Evolutionary conservation across 129 eudicot species (phyloP).

Genomic region (Sambucus nigra): DNA sequence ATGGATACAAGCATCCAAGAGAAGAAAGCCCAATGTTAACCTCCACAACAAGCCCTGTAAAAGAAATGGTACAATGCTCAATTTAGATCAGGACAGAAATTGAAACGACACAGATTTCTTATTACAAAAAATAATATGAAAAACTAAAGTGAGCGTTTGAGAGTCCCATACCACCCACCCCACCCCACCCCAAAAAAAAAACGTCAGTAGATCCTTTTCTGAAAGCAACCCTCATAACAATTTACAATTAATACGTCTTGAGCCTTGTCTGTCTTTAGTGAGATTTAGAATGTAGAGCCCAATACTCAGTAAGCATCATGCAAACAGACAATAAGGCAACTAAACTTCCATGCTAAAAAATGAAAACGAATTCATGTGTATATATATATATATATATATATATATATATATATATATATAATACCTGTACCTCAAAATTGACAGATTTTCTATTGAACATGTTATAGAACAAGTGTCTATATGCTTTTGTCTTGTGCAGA

Average conservation of each 20-base stretch:
- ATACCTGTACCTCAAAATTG: conserved; percentile 37
- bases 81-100: background rate
- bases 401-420: background rate
- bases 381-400: background rate
- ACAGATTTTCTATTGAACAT: conserved; percentile 33
- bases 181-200: too few species aligned
- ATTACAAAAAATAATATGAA: background rate
- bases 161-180: too few species aligned
- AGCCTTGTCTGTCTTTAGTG: background rate
- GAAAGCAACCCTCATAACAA: too few species aligned
- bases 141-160: background rate
- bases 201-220: too few species aligned
- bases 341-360: background rate
- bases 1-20: conserved; percentile 80
- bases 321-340: background rate
- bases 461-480: conserved; percentile 82
- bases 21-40: conserved; percentile 35
- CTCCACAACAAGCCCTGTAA: conserved; percentile 61
- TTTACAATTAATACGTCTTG: background rate
- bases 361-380: background rate
- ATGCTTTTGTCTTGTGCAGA: conserved; percentile 83
- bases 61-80: background rate
- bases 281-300: background rate
- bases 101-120: background rate
- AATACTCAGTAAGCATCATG: background rate